A percentile compares a stretch with the other conserved stretches of the same genome.
Conservation (phyloP, 179 eudicot genomes). For the Sideroxylon spinosum region DNA sequence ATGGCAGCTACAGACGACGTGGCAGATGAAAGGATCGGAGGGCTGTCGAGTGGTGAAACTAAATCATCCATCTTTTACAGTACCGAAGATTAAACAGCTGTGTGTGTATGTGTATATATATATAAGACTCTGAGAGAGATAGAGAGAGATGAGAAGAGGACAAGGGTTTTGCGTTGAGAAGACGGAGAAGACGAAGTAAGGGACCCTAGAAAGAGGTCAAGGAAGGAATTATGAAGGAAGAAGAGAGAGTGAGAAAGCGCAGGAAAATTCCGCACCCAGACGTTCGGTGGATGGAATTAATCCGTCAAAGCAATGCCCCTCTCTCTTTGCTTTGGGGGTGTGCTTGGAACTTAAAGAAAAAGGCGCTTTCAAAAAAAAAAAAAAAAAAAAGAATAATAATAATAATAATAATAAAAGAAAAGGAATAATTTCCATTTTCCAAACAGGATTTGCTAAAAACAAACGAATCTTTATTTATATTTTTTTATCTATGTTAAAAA, state of each 20-base stretch:
- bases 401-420: too few species aligned
- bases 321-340: too few species aligned
- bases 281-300: conserved; percentile 17
- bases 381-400: too few species aligned
- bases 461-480: too few species aligned
- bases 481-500: too few species aligned
- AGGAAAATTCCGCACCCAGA: conserved; percentile 6
- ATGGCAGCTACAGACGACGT: conserved; percentile 23
- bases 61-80: conserved; percentile 31
- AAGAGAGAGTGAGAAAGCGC: not conserved
- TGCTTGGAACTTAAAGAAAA: too few species aligned
- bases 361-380: too few species aligned
- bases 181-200: conserved; percentile 12
- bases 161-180: not conserved
- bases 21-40: conserved; percentile 24
- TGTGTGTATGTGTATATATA: too few species aligned
- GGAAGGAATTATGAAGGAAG: conserved; percentile 13
- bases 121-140: too few species aligned
- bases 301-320: not conserved
- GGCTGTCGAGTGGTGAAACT: not conserved
- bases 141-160: not conserved
- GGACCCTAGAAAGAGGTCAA: conserved; percentile 14
- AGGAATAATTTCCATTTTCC: too few species aligned
- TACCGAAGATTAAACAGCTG: not conserved
- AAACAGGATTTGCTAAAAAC: too few species aligned